phyloP scores from a whole-genome alignment of 2,329 filamentous ascomycete species.

The Penicillium sp. region DNA sequence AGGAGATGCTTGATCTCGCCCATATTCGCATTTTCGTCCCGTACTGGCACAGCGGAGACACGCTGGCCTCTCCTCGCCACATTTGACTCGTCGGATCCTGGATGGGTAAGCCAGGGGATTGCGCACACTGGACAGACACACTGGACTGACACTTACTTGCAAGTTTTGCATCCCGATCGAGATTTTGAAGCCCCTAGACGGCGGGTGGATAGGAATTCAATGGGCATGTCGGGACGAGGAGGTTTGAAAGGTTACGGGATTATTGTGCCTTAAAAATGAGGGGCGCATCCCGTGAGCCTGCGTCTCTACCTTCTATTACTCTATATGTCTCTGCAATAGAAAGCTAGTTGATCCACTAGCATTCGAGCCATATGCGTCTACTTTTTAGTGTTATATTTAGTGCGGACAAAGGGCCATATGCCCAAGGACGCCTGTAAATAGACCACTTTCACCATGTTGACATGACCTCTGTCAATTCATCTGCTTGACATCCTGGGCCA shows the following conservation, averaged over 20 bases:
- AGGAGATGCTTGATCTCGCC: background rate
- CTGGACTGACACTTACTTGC: constrained; percentile 13
- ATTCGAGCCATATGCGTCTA: too few relatives aligned
- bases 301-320: too few relatives aligned
- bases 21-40: constrained; percentile 16
- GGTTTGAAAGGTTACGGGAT: background rate
- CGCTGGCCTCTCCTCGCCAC: constrained; percentile 23
- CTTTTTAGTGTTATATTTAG: too few relatives aligned
- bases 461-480: too few relatives aligned
- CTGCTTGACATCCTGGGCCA: too few relatives aligned
- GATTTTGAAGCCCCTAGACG: constrained; percentile 14
- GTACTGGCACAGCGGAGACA: constrained; percentile 15
- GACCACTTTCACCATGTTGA: too few relatives aligned
- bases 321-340: too few relatives aligned
- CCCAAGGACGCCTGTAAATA: too few relatives aligned
- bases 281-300: too few relatives aligned
- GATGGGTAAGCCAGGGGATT: background rate
- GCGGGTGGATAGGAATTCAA: background rate
- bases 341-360: too few relatives aligned
- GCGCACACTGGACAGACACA: background rate
- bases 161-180: constrained; percentile 17
- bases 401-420: too few relatives aligned
- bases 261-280: background rate
- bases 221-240: background rate
- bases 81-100: constrained; percentile 22